Evolutionary conservation across 495 filamentous ascomycete species (phyloP).

Genomic region (Tuber brumale): DNA sequence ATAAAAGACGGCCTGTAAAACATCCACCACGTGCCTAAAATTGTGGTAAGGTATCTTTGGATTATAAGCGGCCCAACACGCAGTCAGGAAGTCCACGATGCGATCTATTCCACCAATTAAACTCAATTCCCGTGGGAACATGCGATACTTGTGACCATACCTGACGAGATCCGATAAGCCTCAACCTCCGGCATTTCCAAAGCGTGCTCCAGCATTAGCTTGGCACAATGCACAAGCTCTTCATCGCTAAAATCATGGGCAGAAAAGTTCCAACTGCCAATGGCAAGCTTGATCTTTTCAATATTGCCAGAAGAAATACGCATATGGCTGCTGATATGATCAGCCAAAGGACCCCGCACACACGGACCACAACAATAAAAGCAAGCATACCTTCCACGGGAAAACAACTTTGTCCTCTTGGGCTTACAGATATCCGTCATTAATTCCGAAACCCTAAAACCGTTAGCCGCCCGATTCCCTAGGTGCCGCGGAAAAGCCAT

Average conservation of each 20-base stretch:
- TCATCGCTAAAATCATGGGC: constrained; percentile 85
- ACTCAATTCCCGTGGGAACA: constrained; percentile 2
- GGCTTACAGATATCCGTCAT: constrained; percentile 87
- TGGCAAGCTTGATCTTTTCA: constrained; percentile 57
- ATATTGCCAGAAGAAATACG: constrained; percentile 53
- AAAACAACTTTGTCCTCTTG: constrained; percentile 52
- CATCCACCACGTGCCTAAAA: constrained; percentile 93
- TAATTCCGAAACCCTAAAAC: constrained; percentile 73
- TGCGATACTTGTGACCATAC: constrained; percentile 45
- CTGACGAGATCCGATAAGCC: constrained; percentile 66
- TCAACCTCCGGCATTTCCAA: constrained; percentile 73
- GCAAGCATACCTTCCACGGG: constrained; percentile 44
- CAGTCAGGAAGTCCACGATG: constrained; percentile 70
- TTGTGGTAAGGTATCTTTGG: constrained; percentile 97
- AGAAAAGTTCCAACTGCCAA: constrained; percentile 80
- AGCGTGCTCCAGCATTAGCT: constrained; percentile 82
- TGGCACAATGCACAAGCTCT: constrained; percentile 72
- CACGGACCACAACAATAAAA: constrained; percentile 42
- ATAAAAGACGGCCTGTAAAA: constrained; percentile 86
- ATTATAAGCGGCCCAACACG: constrained; percentile 83
- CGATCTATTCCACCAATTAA: constrained; percentile 47
- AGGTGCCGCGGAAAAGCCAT: neutral
- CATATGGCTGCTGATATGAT: constrained; percentile 41
- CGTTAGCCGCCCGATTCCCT: constrained; percentile 3
- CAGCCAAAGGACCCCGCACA: neutral